These are phyloP conservation scores for Blastobotrys apis DNA, from an alignment of 1,139 yeast genomes.

Conservation along the genomic window DNA sequence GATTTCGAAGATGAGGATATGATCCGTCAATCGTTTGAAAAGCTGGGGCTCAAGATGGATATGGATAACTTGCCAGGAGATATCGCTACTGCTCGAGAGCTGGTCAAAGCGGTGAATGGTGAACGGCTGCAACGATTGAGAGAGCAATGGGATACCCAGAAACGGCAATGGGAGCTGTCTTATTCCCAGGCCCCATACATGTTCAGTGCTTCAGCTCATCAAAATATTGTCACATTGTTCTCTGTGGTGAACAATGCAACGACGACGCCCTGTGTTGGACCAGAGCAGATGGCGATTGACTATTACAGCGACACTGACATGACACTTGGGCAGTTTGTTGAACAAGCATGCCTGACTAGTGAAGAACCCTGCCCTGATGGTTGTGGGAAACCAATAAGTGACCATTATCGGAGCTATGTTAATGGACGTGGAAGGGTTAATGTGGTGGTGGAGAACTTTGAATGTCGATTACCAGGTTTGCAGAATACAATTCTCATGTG, in stretches of 20 bases:
- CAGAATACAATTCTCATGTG: conserved; percentile 78
- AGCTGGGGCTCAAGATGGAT: conserved; percentile 18
- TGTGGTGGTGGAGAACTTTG: conserved; percentile 61
- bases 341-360: conserved; percentile 70
- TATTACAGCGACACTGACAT: conserved; percentile 89
- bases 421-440: conserved; percentile 85
- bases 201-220: conserved; percentile 68
- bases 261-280: conserved; percentile 91
- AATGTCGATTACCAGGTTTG: conserved; percentile 54
- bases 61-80: conserved; percentile 27
- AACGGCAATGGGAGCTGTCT: conserved; percentile 61
- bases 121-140: conserved; percentile 26
- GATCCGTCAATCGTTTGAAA: conserved; percentile 15
- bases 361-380: conserved; percentile 68
- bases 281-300: conserved; percentile 74
- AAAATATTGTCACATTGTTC: conserved; percentile 69
- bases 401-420: conserved; percentile 83
- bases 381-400: conserved; percentile 66
- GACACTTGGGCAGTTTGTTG: conserved; percentile 84
- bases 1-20: conserved; percentile 19
- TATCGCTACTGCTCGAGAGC: conserved; percentile 20
- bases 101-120: conserved; percentile 26
- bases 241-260: conserved; percentile 80
- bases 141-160: conserved; percentile 32
- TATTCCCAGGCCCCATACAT: conserved; percentile 47